phyloP scores from a whole-genome alignment of 139 green algal genomes.

The Closterium sp. region DNA sequence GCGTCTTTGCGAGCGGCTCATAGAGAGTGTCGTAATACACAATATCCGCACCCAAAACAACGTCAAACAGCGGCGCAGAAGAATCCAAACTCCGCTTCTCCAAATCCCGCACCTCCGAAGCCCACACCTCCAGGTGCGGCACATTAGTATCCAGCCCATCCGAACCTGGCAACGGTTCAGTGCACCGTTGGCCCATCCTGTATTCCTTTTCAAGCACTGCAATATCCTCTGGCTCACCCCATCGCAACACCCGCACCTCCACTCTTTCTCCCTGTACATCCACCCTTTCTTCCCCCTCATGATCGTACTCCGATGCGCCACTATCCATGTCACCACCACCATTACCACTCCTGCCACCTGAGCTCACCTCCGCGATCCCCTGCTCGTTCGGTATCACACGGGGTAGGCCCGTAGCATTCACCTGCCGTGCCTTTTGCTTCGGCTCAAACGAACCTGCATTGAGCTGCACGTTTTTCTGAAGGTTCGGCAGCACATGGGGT shows the following conservation, averaged over 20 bases:
- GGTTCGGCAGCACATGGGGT: constrained; percentile 25
- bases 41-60: constrained; percentile 27
- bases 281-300: neutral
- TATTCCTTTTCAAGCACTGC: constrained; percentile 4
- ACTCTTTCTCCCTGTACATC: neutral
- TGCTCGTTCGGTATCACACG: too few relatives aligned
- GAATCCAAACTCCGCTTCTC: neutral
- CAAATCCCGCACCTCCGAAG: neutral
- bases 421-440: too few relatives aligned
- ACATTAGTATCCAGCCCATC: too few relatives aligned
- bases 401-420: too few relatives aligned
- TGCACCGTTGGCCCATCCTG: neutral
- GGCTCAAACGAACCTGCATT: neutral
- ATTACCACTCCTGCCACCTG: neutral
- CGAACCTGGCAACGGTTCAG: too few relatives aligned
- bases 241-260: constrained; percentile 11
- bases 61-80: constrained; percentile 1
- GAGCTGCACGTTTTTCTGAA: constrained; percentile 18
- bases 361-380: neutral
- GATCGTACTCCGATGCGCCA: neutral
- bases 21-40: constrained; percentile 45
- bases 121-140: neutral
- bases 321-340: neutral
- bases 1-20: constrained; percentile 31
- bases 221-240: constrained; percentile 29